These are phyloP conservation scores for Fraxinus nigra DNA, from an alignment of 305 asterid genomes.

Conservation along the genomic window DNA sequence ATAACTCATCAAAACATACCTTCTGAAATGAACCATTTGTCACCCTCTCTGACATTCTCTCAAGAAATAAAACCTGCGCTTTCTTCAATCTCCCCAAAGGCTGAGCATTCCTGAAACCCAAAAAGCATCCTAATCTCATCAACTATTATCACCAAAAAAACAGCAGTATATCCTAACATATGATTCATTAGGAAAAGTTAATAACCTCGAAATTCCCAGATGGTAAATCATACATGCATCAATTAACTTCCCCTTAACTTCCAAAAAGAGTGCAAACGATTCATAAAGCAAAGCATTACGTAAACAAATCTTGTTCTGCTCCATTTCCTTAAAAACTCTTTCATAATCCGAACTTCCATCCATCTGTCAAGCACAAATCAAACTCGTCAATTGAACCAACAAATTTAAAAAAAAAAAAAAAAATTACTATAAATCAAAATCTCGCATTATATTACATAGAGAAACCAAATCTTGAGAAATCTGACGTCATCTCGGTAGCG, in stretches of 20 bases:
- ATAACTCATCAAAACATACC: conserved; percentile 41
- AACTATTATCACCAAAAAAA: conserved; percentile 3
- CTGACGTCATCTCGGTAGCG: conserved; percentile 74
- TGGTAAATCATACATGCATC: conserved; percentile 76
- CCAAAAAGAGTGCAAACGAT: conserved; percentile 61
- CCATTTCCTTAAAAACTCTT: conserved; percentile 63
- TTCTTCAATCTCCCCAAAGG: conserved; percentile 87
- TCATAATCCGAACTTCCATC: conserved; percentile 67
- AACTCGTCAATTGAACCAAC: conserved; percentile 7
- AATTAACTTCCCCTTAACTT: conserved; percentile 65
- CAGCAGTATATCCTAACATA: background rate
- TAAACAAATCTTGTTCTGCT: conserved; percentile 56
- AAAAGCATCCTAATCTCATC: conserved; percentile 13
- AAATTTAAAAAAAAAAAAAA: background rate
- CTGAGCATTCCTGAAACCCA: conserved; percentile 67
- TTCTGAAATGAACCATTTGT: conserved; percentile 47
- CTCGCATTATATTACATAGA: conserved; percentile 47
- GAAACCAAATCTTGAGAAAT: conserved; percentile 92
- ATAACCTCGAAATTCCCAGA: conserved; percentile 80
- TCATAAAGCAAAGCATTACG: conserved; percentile 70
- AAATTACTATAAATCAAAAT: conserved; percentile 2
- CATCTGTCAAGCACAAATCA: conserved; percentile 49
- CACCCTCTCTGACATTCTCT: conserved; percentile 79
- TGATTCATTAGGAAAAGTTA: conserved; percentile 12
- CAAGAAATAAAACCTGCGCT: conserved; percentile 87